phyloP scores from a whole-genome alignment of 23 red algal species.

The Gracilaria vermiculophylla region DNA sequence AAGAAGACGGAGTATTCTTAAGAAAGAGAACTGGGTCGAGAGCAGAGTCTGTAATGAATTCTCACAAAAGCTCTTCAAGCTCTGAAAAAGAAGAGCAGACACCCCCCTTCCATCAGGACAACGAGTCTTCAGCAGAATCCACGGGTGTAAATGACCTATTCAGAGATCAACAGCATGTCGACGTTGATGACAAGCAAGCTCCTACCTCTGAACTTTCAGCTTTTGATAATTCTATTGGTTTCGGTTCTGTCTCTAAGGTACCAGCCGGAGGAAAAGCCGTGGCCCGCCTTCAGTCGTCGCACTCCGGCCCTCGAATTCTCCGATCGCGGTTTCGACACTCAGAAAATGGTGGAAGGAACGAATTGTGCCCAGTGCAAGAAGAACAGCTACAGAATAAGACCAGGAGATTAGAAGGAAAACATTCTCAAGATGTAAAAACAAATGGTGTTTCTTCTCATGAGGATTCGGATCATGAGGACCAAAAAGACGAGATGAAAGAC shows the following conservation, averaged over 20 bases:
- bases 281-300: background rate
- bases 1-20: constrained; percentile 6
- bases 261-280: background rate
- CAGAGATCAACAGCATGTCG: background rate
- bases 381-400: too few species aligned
- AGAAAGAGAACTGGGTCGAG: background rate
- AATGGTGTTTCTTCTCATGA: background rate
- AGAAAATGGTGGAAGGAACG: background rate
- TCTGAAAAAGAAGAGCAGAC: background rate
- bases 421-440: background rate
- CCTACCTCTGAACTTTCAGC: background rate
- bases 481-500: background rate
- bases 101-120: too few species aligned
- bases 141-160: background rate
- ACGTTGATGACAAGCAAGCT: background rate
- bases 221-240: background rate
- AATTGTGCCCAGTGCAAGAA: background rate
- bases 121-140: background rate
- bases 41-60: background rate
- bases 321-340: background rate
- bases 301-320: background rate
- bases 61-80: background rate
- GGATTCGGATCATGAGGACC: background rate
- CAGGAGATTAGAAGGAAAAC: background rate
- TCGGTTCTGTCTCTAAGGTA: background rate